Conservation (phyloP, 1,284 basidiomycete species). For the Boletellus deceptivus region DNA sequence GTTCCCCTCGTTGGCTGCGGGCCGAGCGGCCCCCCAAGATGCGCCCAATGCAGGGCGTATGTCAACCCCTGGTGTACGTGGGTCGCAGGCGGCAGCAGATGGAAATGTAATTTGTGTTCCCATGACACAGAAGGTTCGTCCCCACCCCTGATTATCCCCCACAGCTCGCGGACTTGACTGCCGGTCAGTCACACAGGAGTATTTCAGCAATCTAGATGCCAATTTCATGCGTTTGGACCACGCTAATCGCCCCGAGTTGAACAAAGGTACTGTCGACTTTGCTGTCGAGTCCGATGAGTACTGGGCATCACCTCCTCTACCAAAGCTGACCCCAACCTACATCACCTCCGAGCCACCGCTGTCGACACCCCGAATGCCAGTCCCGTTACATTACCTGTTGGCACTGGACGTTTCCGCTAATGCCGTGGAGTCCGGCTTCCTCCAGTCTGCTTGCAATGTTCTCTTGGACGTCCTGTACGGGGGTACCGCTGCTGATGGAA, state of each 20-base stretch:
- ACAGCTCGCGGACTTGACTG: slow-evolving; percentile 3
- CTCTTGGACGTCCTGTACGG: slow-evolving; percentile 74
- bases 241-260: slow-evolving; percentile 81
- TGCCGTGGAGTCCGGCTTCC: slow-evolving; percentile 71
- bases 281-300: slow-evolving; percentile 77
- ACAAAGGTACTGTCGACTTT: slow-evolving; percentile 92
- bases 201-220: slow-evolving; percentile 85
- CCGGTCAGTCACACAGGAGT: slow-evolving; percentile 67
- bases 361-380: slow-evolving; percentile 54
- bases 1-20: slow-evolving; percentile 77
- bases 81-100: slow-evolving; percentile 81
- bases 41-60: slow-evolving; percentile 85
- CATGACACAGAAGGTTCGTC: slow-evolving; percentile 76
- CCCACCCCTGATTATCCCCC: background rate
- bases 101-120: slow-evolving; percentile 92
- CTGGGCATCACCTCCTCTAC: slow-evolving; percentile 75
- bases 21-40: slow-evolving; percentile 78
- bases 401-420: slow-evolving; percentile 84
- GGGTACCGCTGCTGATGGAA: slow-evolving; percentile 42
- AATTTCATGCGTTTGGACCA: slow-evolving; percentile 84
- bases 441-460: slow-evolving; percentile 67
- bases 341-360: slow-evolving; percentile 47
- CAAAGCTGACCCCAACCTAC: slow-evolving; percentile 53
- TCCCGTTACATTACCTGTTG: slow-evolving; percentile 81
- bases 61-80: slow-evolving; percentile 95